These are phyloP conservation scores for Thozetella sp. DNA, from an alignment of 495 filamentous ascomycete genomes.

Conservation along the genomic window DNA sequence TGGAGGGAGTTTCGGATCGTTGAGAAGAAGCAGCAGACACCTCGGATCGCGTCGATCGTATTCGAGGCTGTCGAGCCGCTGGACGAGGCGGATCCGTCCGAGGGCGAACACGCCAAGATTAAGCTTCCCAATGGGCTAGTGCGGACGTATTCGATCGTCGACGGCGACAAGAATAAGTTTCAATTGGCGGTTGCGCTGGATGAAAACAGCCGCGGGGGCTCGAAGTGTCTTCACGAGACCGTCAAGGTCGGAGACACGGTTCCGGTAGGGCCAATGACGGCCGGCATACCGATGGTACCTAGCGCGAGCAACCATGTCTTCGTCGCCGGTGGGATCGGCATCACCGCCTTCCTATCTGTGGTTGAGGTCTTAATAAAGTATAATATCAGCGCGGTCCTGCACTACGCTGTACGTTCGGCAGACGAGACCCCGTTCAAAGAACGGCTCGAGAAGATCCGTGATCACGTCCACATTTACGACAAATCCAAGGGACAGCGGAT, in stretches of 20 bases:
- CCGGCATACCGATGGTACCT: constrained; percentile 25
- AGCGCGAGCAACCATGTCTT: constrained; percentile 51
- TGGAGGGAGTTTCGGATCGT: constrained; percentile 47
- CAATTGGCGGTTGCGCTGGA: constrained; percentile 48
- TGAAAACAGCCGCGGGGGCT: constrained; percentile 45
- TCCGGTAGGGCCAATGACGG: constrained; percentile 40
- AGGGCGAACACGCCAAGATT: constrained; percentile 44
- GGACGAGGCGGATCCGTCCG: constrained; percentile 16
- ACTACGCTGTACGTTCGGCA: constrained; percentile 48
- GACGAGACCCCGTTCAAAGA: constrained; percentile 48
- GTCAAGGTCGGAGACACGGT: constrained; percentile 49
- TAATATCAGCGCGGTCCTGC: constrained; percentile 43
- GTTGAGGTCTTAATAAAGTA: constrained; percentile 33
- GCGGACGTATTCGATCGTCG: constrained; percentile 50
- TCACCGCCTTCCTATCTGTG: constrained; percentile 50
- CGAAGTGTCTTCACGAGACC: constrained; percentile 41
- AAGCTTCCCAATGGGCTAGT: constrained; percentile 43
- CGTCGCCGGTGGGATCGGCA: constrained; percentile 52
- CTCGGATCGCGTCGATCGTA: constrained; percentile 38
- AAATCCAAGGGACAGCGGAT: constrained; percentile 44
- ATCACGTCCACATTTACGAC: constrained; percentile 45
- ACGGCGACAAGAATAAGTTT: constrained; percentile 38
- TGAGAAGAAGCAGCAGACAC: constrained; percentile 41
- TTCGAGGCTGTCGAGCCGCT: constrained; percentile 30
- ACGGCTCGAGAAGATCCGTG: constrained; percentile 30